These are phyloP conservation scores for Fusarium circinatum DNA, from an alignment of 2,329 filamentous ascomycete species.

Conservation along the genomic window DNA sequence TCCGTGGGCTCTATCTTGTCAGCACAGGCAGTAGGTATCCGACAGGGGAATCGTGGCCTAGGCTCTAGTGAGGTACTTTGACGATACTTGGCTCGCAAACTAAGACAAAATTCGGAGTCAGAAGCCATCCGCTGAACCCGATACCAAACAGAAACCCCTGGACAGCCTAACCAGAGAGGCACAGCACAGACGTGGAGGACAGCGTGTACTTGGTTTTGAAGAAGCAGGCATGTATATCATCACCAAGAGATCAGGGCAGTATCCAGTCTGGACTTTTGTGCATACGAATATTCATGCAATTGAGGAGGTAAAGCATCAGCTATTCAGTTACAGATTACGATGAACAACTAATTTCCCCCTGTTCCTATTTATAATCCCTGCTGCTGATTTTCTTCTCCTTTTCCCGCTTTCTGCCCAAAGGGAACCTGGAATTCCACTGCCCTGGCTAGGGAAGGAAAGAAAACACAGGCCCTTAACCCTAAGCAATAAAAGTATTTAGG, in stretches of 20 bases:
- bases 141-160: conserved; percentile 21
- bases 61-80: conserved; percentile 19
- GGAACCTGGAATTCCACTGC: conserved; percentile 17
- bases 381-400: conserved; percentile 25
- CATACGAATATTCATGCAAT: neutral
- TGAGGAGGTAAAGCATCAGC: neutral
- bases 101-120: conserved; percentile 9
- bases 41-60: conserved; percentile 10
- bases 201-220: conserved; percentile 5
- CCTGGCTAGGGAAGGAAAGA: neutral
- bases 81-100: conserved; percentile 20
- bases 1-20: conserved; percentile 3
- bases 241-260: neutral
- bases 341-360: conserved; percentile 30
- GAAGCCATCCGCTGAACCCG: conserved; percentile 25
- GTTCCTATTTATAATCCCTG: conserved; percentile 22
- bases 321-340: conserved; percentile 24
- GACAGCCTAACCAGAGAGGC: conserved; percentile 13
- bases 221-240: conserved; percentile 4
- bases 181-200: conserved; percentile 17
- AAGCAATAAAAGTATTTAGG: too few relatives aligned
- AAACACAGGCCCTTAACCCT: too few relatives aligned
- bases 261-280: neutral
- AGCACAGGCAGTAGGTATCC: neutral
- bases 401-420: conserved; percentile 13